These are phyloP conservation scores for Suhomyces xylopsoci DNA, from an alignment of 805 yeast species.

Conservation along the genomic window DNA sequence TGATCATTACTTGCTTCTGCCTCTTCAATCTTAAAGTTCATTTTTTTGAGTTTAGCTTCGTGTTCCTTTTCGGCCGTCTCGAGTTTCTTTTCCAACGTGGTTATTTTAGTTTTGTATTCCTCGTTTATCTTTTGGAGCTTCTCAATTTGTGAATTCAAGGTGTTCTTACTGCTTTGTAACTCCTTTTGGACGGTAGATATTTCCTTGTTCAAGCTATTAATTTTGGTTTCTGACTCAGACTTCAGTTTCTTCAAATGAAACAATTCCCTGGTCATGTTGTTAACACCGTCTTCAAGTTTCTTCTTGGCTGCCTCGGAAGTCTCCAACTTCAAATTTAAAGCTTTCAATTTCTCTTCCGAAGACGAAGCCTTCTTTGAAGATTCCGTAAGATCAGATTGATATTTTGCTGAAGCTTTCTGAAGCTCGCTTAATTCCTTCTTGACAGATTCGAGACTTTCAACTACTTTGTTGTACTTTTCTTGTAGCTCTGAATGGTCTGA, in stretches of 20 bases:
- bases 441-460: constrained; percentile 19
- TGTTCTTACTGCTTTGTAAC: constrained; percentile 29
- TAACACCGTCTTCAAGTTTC: constrained; percentile 81
- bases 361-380: constrained; percentile 22
- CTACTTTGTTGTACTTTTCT: constrained; percentile 18
- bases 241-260: constrained; percentile 62
- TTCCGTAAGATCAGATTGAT: constrained; percentile 30
- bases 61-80: constrained; percentile 5
- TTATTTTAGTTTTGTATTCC: constrained; percentile 21
- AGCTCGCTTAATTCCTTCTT: constrained; percentile 31
- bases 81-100: constrained; percentile 18
- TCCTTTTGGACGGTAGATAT: constrained; percentile 25
- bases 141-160: constrained; percentile 18
- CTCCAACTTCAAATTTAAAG: constrained; percentile 30
- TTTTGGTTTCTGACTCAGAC: constrained; percentile 44
- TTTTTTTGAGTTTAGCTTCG: constrained; percentile 14
- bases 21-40: constrained; percentile 23
- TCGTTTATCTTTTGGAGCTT: constrained; percentile 21
- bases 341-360: constrained; percentile 24
- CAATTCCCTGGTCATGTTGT: constrained; percentile 84
- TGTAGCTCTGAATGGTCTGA: constrained; percentile 18
- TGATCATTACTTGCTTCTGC: constrained; percentile 31
- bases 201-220: constrained; percentile 44
- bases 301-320: constrained; percentile 43
- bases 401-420: constrained; percentile 25